Conservation (phyloP, 1,139 yeast genomes). For the Barnettozyma hawaiiensis region DNA sequence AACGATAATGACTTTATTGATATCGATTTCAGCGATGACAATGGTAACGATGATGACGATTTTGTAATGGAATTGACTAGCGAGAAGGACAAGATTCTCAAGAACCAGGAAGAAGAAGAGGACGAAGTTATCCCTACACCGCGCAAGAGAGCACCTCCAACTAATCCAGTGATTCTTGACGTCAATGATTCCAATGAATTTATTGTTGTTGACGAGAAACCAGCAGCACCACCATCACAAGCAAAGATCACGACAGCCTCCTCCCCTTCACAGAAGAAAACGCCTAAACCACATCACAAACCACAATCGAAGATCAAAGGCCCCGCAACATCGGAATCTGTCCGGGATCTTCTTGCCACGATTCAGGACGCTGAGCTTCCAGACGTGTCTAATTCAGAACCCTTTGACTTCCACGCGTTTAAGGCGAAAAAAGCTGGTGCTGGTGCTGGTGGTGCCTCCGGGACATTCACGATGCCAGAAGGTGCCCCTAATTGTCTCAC, state of each 20-base stretch:
- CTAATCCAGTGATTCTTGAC: neutral
- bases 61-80: neutral
- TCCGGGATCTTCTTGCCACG: constrained; percentile 48
- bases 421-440: constrained; percentile 39
- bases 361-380: constrained; percentile 72
- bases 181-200: neutral
- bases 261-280: neutral
- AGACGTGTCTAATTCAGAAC: constrained; percentile 38
- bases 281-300: neutral
- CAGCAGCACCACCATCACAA: too few species aligned
- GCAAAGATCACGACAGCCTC: too few species aligned
- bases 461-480: constrained; percentile 47
- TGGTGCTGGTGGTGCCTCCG: constrained; percentile 25
- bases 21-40: constrained; percentile 1
- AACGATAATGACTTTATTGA: neutral
- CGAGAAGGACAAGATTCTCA: too few species aligned
- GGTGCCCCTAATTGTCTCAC: constrained; percentile 79
- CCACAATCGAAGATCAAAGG: neutral
- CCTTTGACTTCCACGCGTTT: constrained; percentile 47
- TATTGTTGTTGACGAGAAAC: neutral
- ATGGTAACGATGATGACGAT: constrained; percentile 3
- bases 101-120: too few species aligned
- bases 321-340: constrained; percentile 29
- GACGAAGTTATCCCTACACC: neutral
- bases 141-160: neutral